Base-by-base conservation (phyloP, 1,139 yeast species). In the Protomyces gravidus region DNA sequence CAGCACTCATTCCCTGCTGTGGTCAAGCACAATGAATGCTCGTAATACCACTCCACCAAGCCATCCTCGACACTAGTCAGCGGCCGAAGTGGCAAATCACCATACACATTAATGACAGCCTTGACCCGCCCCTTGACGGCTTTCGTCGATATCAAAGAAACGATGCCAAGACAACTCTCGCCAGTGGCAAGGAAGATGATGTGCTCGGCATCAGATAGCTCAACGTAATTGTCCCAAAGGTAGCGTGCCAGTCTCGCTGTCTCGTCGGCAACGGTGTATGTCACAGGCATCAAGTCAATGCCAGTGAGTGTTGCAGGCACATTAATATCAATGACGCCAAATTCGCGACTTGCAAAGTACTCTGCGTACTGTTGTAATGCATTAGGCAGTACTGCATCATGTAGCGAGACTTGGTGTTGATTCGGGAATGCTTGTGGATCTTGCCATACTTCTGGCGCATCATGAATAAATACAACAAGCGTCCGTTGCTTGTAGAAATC, bases 401-500 rank as follows among this genome's bases (percentile, higher is more conserved):
- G 80, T 39, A 48, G 30, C n/a, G 36, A 19, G 15, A 90, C 79
- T 64, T 86, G 89, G 49, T 90, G 81, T 48, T 80, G 78, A 7
- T 97, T 97, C 26, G 86, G 80, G 5, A 85, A 73, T 0, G 96
- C 89, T 69, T 89, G 89, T 30, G 85, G 75, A 64, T 85, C 82
- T 1, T 95, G 96, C 96, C 96, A 89, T 5, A 92, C 79, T 64
- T 89, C 95, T 1, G 97, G 90, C 1, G 97, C 89, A 68, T 90
- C 97, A 71, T 90, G 97, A 13, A 90, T 82, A 6, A 88, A 73
- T 15, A 92, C 76, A 15, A 89, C 75, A 6, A 90, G 72, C 5
- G 86, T 81, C 21, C 81, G 79, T 50, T 83, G 76, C 11, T 81
- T 78, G 69, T 84, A 84, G 25, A 90, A 79, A 63, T 83, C 81